phyloP scores from a whole-genome alignment of 192 early-diverging fungal genomes.

The Powellomyces hirtus region DNA sequence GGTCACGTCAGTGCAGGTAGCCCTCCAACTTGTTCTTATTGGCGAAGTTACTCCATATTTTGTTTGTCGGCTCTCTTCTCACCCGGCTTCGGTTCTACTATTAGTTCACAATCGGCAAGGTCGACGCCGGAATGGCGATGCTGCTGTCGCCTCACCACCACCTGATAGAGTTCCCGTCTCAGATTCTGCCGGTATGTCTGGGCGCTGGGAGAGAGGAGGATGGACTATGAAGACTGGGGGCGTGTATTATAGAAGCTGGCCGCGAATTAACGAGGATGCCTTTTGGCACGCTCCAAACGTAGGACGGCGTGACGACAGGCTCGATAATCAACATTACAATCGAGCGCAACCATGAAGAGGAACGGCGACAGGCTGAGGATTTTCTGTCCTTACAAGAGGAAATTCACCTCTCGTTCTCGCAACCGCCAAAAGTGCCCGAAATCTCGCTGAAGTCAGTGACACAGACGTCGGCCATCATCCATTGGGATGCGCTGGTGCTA shows the following conservation, averaged over 20 bases:
- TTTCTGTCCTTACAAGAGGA: constrained; percentile 85
- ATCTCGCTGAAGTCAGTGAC: constrained; percentile 68
- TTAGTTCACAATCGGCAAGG: constrained; percentile 86
- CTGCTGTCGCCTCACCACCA: constrained; percentile 97
- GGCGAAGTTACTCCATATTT: background rate
- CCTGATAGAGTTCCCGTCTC: constrained; percentile 95
- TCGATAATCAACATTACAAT: constrained; percentile 97
- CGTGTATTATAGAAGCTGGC: background rate
- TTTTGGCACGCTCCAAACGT: no score
- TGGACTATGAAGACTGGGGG: background rate
- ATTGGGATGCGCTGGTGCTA: constrained; percentile 89
- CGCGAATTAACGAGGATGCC: background rate
- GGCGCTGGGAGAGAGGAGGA: background rate
- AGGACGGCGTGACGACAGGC: constrained; percentile 83
- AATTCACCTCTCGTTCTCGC: constrained; percentile 75
- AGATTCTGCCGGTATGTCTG: constrained; percentile 78
- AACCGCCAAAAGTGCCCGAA: constrained; percentile 74
- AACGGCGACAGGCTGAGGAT: constrained; percentile 73
- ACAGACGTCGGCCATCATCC: constrained; percentile 80
- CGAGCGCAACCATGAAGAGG: constrained; percentile 82
- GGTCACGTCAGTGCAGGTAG: background rate
- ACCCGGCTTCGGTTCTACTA: background rate
- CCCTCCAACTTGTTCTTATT: background rate
- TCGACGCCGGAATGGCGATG: constrained; percentile 82
- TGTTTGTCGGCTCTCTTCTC: background rate